Conservation (phyloP, 2,329 filamentous ascomycete species). For the Juglanconis oblonga region DNA sequence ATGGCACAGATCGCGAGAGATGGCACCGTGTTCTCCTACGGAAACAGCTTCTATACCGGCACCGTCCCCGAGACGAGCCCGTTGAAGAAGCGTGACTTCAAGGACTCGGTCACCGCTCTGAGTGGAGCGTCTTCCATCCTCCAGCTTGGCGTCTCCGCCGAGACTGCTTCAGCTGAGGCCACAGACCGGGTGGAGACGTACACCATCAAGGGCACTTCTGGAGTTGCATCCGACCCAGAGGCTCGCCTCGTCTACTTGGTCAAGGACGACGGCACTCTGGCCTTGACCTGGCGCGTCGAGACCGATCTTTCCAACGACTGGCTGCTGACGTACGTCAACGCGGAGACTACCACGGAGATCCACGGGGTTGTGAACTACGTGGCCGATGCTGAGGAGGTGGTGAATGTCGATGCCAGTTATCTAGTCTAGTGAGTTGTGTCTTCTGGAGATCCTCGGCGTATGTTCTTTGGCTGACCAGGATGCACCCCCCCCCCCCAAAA, state of each 20-base stretch:
- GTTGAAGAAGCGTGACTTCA: conserved; percentile 38
- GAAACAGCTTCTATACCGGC: conserved; percentile 46
- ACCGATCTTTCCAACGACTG: conserved; percentile 56
- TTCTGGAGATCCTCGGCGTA: not conserved
- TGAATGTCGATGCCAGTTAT: conserved; percentile 38
- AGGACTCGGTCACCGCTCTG: conserved; percentile 42
- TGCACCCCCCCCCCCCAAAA: no score
- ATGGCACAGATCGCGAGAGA: conserved; percentile 43
- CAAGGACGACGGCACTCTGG: conserved; percentile 43
- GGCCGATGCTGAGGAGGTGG: conserved; percentile 32
- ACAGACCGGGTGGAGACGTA: conserved; percentile 35
- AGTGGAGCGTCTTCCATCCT: conserved; percentile 37
- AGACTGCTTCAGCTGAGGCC: conserved; percentile 37
- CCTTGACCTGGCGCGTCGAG: conserved; percentile 56
- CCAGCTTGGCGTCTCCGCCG: conserved; percentile 37
- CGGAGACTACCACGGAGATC: conserved; percentile 42
- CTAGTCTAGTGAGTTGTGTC: conserved; percentile 45
- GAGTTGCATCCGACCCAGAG: conserved; percentile 49
- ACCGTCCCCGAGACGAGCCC: conserved; percentile 37
- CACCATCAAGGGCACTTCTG: conserved; percentile 45
- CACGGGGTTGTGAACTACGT: conserved; percentile 57
- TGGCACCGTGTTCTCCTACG: conserved; percentile 56
- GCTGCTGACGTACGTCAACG: conserved; percentile 58
- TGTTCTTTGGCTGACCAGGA: conserved; percentile 17
- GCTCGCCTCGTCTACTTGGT: conserved; percentile 54